A percentile compares a stretch with the other conserved stretches of the same genome.
These are phyloP conservation scores for Hanseniaspora valbyensis DNA, from an alignment of 805 yeast genomes.

Conservation along the genomic window DNA sequence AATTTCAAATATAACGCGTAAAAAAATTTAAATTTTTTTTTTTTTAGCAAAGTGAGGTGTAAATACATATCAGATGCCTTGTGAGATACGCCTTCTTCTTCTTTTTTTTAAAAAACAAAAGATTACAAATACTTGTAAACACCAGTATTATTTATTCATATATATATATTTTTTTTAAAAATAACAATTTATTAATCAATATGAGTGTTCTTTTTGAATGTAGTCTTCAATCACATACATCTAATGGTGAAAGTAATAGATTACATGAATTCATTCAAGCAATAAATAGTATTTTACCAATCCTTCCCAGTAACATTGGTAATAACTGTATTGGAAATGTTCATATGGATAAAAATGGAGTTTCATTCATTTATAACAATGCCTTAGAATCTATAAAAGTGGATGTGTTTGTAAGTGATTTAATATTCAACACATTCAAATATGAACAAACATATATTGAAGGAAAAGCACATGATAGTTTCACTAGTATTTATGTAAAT, in stretches of 20 bases:
- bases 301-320: conserved; percentile 2
- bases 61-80: no score
- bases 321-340: conserved; percentile 11
- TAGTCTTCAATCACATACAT: conserved; percentile 1
- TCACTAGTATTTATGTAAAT: conserved; percentile 11
- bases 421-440: conserved; percentile 6
- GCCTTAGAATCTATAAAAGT: conserved; percentile 10
- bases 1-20: no score
- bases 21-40: no score
- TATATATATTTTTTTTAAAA: no score
- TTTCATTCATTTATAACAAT: conserved; percentile 13
- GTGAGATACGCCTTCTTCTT: no score
- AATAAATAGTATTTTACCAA: conserved; percentile 3
- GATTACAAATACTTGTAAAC: no score
- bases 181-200: not conserved
- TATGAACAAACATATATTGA: not conserved
- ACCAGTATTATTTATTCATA: no score
- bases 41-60: no score
- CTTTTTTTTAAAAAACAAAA: no score
- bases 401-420: conserved; percentile 12
- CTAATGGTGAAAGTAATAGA: not conserved
- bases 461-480: not conserved
- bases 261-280: conserved; percentile 10
- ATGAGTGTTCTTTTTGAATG: conserved; percentile 12
- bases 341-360: conserved; percentile 12